Percentiles rank a stretch among this genome's conserved stretches.
phyloP scores from a whole-genome alignment of 768 basidiomycete species.

The Leccinum ochraceum region DNA sequence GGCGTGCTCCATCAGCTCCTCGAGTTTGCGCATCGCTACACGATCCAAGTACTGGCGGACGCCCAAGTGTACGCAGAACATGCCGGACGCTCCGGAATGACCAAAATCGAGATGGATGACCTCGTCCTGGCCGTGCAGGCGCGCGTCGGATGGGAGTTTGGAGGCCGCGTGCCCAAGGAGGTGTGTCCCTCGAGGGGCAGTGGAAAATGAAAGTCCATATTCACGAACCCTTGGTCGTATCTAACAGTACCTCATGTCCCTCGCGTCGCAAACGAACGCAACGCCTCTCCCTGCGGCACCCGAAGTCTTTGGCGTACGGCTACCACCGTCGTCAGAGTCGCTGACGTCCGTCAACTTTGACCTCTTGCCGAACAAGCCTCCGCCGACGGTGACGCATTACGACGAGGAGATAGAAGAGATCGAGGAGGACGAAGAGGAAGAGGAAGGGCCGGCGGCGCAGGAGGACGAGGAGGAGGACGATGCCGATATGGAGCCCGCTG shows the following conservation, averaged over 20 bases:
- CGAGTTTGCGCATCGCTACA: conserved; percentile 85
- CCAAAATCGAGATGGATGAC: conserved; percentile 82
- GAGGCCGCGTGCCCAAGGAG: conserved; percentile 87
- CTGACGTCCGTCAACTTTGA: conserved; percentile 85
- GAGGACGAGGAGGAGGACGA: conserved; percentile 59
- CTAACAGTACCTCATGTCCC: conserved; percentile 68
- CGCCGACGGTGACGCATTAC: conserved; percentile 71
- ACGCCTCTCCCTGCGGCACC: conserved; percentile 81
- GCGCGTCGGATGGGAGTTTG: conserved; percentile 91
- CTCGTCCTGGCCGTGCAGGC: conserved; percentile 81
- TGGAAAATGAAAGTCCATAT: background rate
- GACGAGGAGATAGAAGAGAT: conserved; percentile 85
- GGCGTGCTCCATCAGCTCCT: conserved; percentile 85
- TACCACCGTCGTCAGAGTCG: conserved; percentile 69
- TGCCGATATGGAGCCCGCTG: conserved; percentile 69
- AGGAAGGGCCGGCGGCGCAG: conserved; percentile 24
- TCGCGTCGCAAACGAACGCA: conserved; percentile 83
- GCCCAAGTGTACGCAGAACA: conserved; percentile 88
- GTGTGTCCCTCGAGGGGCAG: conserved; percentile 41
- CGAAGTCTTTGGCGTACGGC: conserved; percentile 83
- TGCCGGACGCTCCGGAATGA: conserved; percentile 61
- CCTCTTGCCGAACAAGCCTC: conserved; percentile 81
- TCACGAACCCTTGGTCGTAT: background rate
- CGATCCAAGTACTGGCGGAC: conserved; percentile 79
- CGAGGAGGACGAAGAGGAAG: conserved; percentile 45